These are phyloP conservation scores for Paraphoma sp. DNA, from an alignment of 2,329 filamentous ascomycete species.

Conservation along the genomic window DNA sequence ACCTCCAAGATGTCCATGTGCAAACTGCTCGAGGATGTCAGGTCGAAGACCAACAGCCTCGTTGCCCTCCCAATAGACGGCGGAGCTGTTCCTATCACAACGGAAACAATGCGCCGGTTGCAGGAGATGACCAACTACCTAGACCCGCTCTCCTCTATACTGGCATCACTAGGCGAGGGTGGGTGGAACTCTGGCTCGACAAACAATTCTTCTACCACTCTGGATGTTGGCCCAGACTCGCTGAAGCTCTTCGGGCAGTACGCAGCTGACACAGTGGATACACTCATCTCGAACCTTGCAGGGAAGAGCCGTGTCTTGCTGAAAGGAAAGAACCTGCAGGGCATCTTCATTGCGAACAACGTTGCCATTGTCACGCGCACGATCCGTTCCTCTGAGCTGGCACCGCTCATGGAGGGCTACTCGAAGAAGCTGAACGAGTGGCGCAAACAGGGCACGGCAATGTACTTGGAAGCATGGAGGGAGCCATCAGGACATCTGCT, in stretches of 20 bases:
- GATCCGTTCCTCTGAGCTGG: slow-evolving; percentile 81
- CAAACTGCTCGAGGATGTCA: slow-evolving; percentile 84
- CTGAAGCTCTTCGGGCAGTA: slow-evolving; percentile 89
- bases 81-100: slow-evolving; percentile 76
- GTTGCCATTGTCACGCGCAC: slow-evolving; percentile 83
- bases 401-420: slow-evolving; percentile 68
- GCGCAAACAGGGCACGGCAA: slow-evolving; percentile 82
- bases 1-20: slow-evolving; percentile 87
- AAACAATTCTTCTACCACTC: slow-evolving; percentile 67
- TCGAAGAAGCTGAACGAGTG: slow-evolving; percentile 77
- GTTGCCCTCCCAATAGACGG: slow-evolving; percentile 78
- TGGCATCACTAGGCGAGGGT: slow-evolving; percentile 90
- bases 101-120: slow-evolving; percentile 84
- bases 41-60: slow-evolving; percentile 70
- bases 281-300: slow-evolving; percentile 77
- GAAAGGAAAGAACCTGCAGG: slow-evolving; percentile 76
- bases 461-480: slow-evolving; percentile 87
- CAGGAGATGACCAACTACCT: slow-evolving; percentile 88
- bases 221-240: slow-evolving; percentile 88
- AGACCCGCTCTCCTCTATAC: slow-evolving; percentile 83
- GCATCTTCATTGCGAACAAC: slow-evolving; percentile 91
- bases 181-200: slow-evolving; percentile 71
- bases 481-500: slow-evolving; percentile 82
- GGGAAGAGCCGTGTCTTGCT: slow-evolving; percentile 74
- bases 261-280: slow-evolving; percentile 85